phyloP scores from a whole-genome alignment of 164 flowering plant species.

The Euptelea pleiosperma region DNA sequence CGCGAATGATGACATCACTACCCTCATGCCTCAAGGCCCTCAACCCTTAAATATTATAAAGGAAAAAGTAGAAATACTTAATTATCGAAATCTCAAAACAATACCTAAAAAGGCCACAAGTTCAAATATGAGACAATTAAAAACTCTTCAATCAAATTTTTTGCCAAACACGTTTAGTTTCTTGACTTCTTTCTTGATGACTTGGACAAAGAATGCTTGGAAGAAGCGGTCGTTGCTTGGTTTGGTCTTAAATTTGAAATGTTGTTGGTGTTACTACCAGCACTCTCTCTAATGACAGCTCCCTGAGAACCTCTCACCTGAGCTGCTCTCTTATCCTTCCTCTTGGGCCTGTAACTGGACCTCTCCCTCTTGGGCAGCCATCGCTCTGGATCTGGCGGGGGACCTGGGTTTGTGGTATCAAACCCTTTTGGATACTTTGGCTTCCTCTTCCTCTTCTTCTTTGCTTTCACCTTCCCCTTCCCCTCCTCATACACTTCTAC shows the following conservation, averaged over 20 bases:
- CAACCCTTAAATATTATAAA: no score
- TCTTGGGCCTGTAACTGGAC: constrained; percentile 86
- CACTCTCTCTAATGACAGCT: constrained; percentile 76
- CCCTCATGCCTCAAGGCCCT: no score
- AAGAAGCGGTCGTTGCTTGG: not conserved
- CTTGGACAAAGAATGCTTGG: constrained; percentile 47
- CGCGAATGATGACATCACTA: no score
- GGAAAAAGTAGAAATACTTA: no score
- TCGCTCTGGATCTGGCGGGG: constrained; percentile 96
- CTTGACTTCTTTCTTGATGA: constrained; percentile 71
- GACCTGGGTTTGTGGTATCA: constrained; percentile 93
- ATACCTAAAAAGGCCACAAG: no score
- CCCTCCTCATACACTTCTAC: constrained; percentile 46
- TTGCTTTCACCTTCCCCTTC: constrained; percentile 58
- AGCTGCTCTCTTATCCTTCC: constrained; percentile 92
- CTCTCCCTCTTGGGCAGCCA: constrained; percentile 97
- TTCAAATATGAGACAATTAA: not conserved
- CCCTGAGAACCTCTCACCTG: constrained; percentile 97
- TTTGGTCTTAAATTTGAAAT: constrained; percentile 8
- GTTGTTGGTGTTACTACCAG: no score
- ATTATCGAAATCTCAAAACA: no score
- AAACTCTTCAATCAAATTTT: constrained; percentile 5
- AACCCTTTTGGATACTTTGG: constrained; percentile 94
- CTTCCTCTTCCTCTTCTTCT: constrained; percentile 95
- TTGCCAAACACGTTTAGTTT: constrained; percentile 25